Percentiles rank a stretch among this genome's conserved stretches.
Conservation (phyloP, 306 rosid genomes). For the Cucurbita pepo region DNA sequence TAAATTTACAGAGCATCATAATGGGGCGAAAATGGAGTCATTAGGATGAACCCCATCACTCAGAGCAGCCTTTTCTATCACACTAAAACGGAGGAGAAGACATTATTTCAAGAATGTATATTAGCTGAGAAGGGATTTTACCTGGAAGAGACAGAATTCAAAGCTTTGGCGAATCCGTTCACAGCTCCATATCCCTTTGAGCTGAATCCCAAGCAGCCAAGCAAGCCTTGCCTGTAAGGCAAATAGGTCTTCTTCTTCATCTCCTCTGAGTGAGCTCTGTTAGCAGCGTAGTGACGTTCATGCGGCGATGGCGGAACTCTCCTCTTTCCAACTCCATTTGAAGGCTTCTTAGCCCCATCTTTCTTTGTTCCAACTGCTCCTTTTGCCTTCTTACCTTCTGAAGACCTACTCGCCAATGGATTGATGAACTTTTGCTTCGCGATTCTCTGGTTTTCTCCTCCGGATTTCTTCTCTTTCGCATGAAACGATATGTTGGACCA, state of each 20-base stretch:
- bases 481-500: constrained; percentile 9
- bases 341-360: constrained; percentile 28
- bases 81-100: constrained; percentile 3
- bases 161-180: constrained; percentile 77
- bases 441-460: not conserved
- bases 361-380: constrained; percentile 4
- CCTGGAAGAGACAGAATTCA: constrained; percentile 86
- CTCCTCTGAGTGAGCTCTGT: constrained; percentile 83
- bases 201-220: constrained; percentile 87
- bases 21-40: not conserved
- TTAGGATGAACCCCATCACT: not conserved
- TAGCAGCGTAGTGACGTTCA: constrained; percentile 72
- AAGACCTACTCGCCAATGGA: not conserved
- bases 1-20: constrained; percentile 1
- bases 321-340: constrained; percentile 64
- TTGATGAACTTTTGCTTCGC: not conserved
- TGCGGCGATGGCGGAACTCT: constrained; percentile 61
- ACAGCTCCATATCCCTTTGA: constrained; percentile 89
- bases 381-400: constrained; percentile 5
- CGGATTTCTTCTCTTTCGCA: constrained; percentile 7
- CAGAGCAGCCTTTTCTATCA: not conserved
- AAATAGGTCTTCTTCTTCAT: constrained; percentile 75
- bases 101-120: constrained; percentile 6
- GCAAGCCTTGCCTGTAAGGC: constrained; percentile 78
- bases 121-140: constrained; percentile 14